Conservation (phyloP, 257 asterid genomes). For the Mentha longifolia region DNA sequence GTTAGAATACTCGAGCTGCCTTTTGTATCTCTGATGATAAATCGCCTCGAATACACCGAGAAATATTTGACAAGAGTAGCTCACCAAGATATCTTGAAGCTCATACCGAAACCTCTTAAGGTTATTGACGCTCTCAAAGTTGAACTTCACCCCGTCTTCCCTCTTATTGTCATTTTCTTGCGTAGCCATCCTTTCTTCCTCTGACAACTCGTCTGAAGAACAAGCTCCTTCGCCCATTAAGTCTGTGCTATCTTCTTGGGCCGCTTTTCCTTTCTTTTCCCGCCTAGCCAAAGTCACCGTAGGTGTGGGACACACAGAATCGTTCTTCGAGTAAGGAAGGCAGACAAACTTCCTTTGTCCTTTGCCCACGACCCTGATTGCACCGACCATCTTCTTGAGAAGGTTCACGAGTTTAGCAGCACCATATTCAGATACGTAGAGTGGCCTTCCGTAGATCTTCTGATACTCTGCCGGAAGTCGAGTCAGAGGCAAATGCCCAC, state of each 20-base stretch:
- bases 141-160: conserved; percentile 30
- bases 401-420: conserved; percentile 69
- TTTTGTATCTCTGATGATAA: conserved; percentile 80
- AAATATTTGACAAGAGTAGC: conserved; percentile 74
- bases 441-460: conserved; percentile 76
- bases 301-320: conserved; percentile 37
- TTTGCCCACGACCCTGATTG: conserved; percentile 59
- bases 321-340: conserved; percentile 50
- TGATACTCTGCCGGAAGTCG: conserved; percentile 78
- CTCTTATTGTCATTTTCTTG: conserved; percentile 34
- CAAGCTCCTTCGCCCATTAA: conserved; percentile 42
- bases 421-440: conserved; percentile 76
- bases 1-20: conserved; percentile 60
- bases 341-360: conserved; percentile 61
- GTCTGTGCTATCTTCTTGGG: conserved; percentile 45
- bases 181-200: conserved; percentile 54
- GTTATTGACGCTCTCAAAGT: conserved; percentile 37
- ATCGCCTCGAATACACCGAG: conserved; percentile 71
- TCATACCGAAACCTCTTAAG: conserved; percentile 67
- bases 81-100: conserved; percentile 90
- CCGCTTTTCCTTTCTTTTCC: conserved; percentile 54
- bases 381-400: conserved; percentile 73
- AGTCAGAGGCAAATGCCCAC: conserved; percentile 69
- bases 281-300: conserved; percentile 44
- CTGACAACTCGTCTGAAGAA: conserved; percentile 72